These are phyloP conservation scores for Favolaschia claudopus DNA, from an alignment of 768 basidiomycete species.

Conservation along the genomic window DNA sequence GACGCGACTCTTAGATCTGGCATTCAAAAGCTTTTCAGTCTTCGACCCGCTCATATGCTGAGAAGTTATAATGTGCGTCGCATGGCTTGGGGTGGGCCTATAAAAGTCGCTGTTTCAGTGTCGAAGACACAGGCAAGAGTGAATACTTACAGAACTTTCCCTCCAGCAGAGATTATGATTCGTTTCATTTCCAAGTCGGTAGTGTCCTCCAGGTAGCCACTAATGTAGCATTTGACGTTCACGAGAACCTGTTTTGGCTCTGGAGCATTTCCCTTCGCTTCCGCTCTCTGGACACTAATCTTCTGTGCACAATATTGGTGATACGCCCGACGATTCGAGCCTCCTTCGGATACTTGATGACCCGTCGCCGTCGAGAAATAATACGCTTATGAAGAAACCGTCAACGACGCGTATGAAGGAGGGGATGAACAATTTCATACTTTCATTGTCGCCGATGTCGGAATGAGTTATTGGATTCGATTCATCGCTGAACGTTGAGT, in stretches of 20 bases:
- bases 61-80: constrained; percentile 84
- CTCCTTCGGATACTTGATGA: constrained; percentile 68
- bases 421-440: constrained; percentile 40
- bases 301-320: constrained; percentile 55
- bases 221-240: constrained; percentile 69
- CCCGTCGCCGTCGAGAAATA: constrained; percentile 72
- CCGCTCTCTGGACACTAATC: constrained; percentile 41
- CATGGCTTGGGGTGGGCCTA: constrained; percentile 64
- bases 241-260: constrained; percentile 41
- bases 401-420: constrained; percentile 46
- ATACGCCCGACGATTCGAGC: constrained; percentile 44
- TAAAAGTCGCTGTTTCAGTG: neutral
- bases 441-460: constrained; percentile 66
- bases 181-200: constrained; percentile 85
- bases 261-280: constrained; percentile 31
- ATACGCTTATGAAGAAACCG: constrained; percentile 19
- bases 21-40: constrained; percentile 67
- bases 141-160: constrained; percentile 62
- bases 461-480: constrained; percentile 85
- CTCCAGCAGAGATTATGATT: constrained; percentile 71
- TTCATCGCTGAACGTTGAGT: too few species aligned
- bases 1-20: constrained; percentile 53
- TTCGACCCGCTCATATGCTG: constrained; percentile 75
- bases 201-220: constrained; percentile 72
- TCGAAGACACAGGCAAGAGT: neutral